A percentile compares a stretch with the other conserved stretches of the same genome.
Evolutionary conservation across 768 basidiomycete genomes (phyloP).

Genomic region (Panus rudis): DNA sequence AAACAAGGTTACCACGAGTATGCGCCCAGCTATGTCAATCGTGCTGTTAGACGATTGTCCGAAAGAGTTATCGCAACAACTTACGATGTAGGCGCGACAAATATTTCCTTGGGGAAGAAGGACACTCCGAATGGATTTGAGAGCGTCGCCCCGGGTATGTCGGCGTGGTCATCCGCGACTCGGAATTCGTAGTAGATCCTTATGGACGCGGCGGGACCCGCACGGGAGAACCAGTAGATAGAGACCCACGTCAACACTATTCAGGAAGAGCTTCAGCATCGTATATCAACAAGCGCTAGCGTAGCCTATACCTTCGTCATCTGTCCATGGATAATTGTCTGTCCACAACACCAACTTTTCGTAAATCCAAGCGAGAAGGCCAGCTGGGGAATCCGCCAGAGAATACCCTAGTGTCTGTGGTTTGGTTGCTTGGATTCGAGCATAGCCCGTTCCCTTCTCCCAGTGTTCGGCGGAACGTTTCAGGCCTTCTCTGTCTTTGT

Average conservation of each 20-base stretch:
- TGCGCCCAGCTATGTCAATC: constrained; percentile 15
- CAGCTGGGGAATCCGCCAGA: constrained; percentile 51
- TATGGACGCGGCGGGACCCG: constrained; percentile 49
- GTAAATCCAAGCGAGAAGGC: constrained; percentile 33
- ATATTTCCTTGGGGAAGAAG: constrained; percentile 24
- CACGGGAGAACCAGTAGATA: constrained; percentile 51
- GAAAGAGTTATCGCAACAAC: constrained; percentile 6
- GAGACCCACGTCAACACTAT: constrained; percentile 56
- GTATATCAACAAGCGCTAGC: no score
- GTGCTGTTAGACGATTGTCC: background rate
- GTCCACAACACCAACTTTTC: constrained; percentile 27
- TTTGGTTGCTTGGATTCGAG: constrained; percentile 21
- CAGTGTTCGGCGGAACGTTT: background rate
- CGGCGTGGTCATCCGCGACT: background rate
- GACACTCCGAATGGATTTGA: constrained; percentile 23
- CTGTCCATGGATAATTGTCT: constrained; percentile 49
- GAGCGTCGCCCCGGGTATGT: constrained; percentile 5
- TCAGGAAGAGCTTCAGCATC: background rate
- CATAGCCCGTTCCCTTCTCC: constrained; percentile 26
- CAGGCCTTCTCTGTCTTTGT: background rate
- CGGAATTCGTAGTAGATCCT: constrained; percentile 51
- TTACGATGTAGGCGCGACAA: constrained; percentile 13
- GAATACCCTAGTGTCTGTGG: constrained; percentile 39
- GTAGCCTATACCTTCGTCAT: constrained; percentile 40
- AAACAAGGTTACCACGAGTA: constrained; percentile 20